Conservation (phyloP, 1,284 basidiomycete species). For the Salmacisia buchloeana region DNA sequence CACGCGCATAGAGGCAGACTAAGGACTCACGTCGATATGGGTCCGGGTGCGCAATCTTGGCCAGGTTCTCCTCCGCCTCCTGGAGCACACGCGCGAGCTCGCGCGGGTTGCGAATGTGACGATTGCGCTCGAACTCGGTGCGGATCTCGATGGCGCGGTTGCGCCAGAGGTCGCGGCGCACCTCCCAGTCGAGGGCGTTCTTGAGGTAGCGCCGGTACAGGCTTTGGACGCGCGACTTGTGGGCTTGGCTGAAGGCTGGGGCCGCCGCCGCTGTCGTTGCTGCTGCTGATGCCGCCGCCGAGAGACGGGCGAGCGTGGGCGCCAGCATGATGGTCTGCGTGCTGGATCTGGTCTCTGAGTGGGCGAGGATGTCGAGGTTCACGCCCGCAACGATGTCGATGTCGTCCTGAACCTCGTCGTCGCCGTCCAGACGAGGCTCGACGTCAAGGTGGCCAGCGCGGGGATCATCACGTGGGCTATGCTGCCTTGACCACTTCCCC, state of each 20-base stretch:
- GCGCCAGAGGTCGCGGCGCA: conserved; percentile 78
- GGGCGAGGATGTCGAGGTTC: neutral
- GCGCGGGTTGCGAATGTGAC: conserved; percentile 79
- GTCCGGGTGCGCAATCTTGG: conserved; percentile 71
- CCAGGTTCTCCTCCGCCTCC: conserved; percentile 72
- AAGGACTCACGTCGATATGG: conserved; percentile 73
- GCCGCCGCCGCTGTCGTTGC: conserved; percentile 15
- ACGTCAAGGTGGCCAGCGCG: too few relatives aligned
- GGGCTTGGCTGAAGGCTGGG: conserved; percentile 63
- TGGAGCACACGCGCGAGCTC: conserved; percentile 73
- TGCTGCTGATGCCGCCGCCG: neutral
- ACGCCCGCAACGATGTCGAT: neutral
- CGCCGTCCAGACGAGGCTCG: too few relatives aligned
- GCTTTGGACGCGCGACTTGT: conserved; percentile 80
- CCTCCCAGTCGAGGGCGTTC: conserved; percentile 81
- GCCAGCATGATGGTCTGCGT: conserved; percentile 16
- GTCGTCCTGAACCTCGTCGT: too few relatives aligned
- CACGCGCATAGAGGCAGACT: neutral
- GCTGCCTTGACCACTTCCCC: too few relatives aligned
- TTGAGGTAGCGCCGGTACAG: conserved; percentile 80
- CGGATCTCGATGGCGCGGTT: conserved; percentile 74
- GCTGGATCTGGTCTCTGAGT: neutral
- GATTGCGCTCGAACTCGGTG: conserved; percentile 86
- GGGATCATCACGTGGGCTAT: too few relatives aligned
- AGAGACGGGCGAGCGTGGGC: conserved; percentile 1